Base-by-base conservation (phyloP, 1,284 basidiomycete genomes). In the Kalmanozyma brasiliensis region DNA sequence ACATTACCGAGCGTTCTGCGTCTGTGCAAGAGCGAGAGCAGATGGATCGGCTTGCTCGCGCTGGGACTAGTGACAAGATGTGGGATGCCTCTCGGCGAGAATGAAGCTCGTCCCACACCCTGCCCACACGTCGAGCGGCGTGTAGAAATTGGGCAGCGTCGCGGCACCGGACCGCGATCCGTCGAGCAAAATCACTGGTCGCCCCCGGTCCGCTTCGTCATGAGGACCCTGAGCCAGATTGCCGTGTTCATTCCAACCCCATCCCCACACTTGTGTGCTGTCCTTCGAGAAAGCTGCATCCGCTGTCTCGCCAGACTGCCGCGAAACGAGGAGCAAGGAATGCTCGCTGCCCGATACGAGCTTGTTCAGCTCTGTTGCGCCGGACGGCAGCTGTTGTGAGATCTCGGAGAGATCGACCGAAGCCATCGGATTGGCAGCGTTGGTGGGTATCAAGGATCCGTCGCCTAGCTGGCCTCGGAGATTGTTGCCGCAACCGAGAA, bases 191-290 rank as follows among this genome's bases (percentile, higher is more conserved):
- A 38, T 35, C 8, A 56, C 49, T 24, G 65, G 51, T 17, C 41
- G 30, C 30, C 51, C 22, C 23, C 61, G 58, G 52, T 65, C 68
- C 57, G 36, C 47, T 30, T 64, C 57, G 46, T 67, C 67, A 32
- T 63, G 47, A 38, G 17, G 20, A 40, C 59, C 62, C 38, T 71
- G 71, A 35, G 71, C 71, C 9, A 74, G 49, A 42, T 71, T 71
- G 45, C 71, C 71, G 49, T 74, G 67, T 45, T 74, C 67, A 48
- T 71, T 74, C 71, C 71, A 64, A 20, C 71, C 68, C 45, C 49
- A 68, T 2, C 60, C 69, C 69, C 64, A 72, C 36, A 71, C 62
- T 19, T 57, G 55, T 3, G n/a, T n/a, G n/a, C n/a, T n/a, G n/a
- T n/a, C n/a, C n/a, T n/a, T n/a, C n/a, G n/a, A n/a, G n/a, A n/a